Conservation (phyloP, 139 green algal species). For the Chlamydomonas incerta region DNA sequence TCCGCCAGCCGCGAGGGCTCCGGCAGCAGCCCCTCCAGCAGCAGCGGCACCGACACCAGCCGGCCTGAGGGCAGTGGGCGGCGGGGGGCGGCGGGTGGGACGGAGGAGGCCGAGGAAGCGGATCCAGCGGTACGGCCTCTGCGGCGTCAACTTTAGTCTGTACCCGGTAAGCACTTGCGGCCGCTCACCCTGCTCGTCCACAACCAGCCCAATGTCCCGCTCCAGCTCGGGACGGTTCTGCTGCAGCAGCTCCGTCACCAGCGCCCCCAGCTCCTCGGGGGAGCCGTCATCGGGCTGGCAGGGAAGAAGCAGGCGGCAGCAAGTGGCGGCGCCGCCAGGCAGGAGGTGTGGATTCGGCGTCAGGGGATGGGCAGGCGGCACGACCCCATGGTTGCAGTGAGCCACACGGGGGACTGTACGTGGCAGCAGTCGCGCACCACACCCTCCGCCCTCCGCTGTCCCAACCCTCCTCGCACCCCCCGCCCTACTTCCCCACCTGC, state of each 20-base stretch:
- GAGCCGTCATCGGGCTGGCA: conserved; percentile 52
- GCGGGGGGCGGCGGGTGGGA: background rate
- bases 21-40: conserved; percentile 78
- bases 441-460: too few species aligned
- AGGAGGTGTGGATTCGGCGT: background rate
- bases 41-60: conserved; percentile 69
- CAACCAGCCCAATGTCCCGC: conserved; percentile 73
- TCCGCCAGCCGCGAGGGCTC: conserved; percentile 75
- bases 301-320: too few species aligned
- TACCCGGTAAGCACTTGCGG: too few species aligned
- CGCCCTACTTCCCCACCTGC: conserved; percentile 51
- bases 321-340: too few species aligned
- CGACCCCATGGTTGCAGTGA: too few species aligned
- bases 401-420: too few species aligned
- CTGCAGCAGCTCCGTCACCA: conserved; percentile 68
- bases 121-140: too few species aligned
- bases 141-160: too few species aligned
- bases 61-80: conserved; percentile 23
- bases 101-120: too few species aligned
- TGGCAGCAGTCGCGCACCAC: too few species aligned
- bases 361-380: too few species aligned
- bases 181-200: conserved; percentile 59
- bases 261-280: conserved; percentile 72
- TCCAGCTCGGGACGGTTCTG: conserved; percentile 78
- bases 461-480: too few species aligned